These are phyloP conservation scores for Terana coerulea DNA, from an alignment of 768 basidiomycete species.

Conservation along the genomic window DNA sequence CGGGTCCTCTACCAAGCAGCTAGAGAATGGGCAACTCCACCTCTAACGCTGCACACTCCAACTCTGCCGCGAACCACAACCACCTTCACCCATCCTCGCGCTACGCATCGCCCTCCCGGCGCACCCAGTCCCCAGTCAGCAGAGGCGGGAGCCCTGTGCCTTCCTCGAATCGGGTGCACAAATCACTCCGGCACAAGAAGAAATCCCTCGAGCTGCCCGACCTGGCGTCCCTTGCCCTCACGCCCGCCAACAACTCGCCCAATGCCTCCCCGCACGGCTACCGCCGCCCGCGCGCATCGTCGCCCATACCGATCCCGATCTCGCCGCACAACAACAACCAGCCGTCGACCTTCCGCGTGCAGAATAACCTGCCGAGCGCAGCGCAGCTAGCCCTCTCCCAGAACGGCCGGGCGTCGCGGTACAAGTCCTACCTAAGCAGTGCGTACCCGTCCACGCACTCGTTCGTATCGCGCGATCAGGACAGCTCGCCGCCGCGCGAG, in stretches of 20 bases:
- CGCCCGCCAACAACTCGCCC: slow-evolving; percentile 37
- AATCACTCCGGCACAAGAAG: slow-evolving; percentile 64
- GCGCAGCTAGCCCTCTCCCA: slow-evolving; percentile 36
- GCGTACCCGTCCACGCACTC: slow-evolving; percentile 44
- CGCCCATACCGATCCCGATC: slow-evolving; percentile 47
- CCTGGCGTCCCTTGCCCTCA: slow-evolving; percentile 50
- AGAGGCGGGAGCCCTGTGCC: slow-evolving; percentile 21
- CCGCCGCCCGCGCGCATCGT: slow-evolving; percentile 40
- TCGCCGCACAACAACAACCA: slow-evolving; percentile 22
- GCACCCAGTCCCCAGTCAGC: slow-evolving; percentile 22
- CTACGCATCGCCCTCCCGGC: slow-evolving; percentile 16
- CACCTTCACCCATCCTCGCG: slow-evolving; percentile 3
- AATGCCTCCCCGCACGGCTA: slow-evolving; percentile 38
- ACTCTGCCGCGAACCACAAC: slow-evolving; percentile 1
- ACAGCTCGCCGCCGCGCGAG: slow-evolving; percentile 24
- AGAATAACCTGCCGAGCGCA: slow-evolving; percentile 38
- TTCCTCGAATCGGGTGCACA: slow-evolving; percentile 37
- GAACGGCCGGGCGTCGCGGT: slow-evolving; percentile 29
- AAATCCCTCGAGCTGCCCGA: slow-evolving; percentile 75
- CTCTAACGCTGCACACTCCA: slow-evolving; percentile 14
- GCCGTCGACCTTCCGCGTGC: slow-evolving; percentile 11
- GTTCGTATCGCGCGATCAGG: slow-evolving; percentile 24
- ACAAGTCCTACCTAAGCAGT: slow-evolving; percentile 31
- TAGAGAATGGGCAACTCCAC: slow-evolving; percentile 19
- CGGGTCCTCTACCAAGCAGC: slow-evolving; percentile 2